Evolutionary conservation across 2,329 filamentous ascomycete species (phyloP).

Genomic region (Ampelomyces quisqualis): DNA sequence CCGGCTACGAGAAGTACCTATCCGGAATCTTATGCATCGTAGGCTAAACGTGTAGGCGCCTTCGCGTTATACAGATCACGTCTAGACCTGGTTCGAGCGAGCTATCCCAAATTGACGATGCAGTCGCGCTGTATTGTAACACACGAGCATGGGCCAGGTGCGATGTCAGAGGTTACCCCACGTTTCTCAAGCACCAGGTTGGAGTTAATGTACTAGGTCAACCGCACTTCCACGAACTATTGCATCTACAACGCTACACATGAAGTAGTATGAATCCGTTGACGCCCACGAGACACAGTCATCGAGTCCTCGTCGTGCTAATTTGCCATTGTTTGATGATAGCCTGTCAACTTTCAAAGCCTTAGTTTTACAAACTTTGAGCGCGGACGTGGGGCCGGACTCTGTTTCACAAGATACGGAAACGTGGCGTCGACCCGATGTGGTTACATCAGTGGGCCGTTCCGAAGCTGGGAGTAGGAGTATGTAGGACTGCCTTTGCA

Average conservation of each 20-base stretch:
- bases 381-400: slow-evolving; percentile 3
- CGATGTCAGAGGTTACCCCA: background rate
- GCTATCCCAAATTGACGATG: background rate
- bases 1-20: background rate
- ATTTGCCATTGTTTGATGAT: background rate
- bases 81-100: background rate
- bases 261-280: background rate
- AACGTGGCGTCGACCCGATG: slow-evolving; percentile 4
- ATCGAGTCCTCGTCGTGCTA: background rate
- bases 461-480: too few species aligned
- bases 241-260: background rate
- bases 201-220: background rate
- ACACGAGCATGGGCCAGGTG: background rate
- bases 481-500: slow-evolving; percentile 3
- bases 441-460: slow-evolving; percentile 3
- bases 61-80: background rate
- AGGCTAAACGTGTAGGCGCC: background rate
- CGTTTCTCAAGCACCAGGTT: background rate
- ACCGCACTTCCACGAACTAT: background rate
- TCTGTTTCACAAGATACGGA: slow-evolving; percentile 1
- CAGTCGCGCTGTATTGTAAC: background rate
- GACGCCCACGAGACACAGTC: background rate
- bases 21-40: background rate
- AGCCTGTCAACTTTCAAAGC: background rate
- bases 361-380: background rate